Base-by-base conservation (phyloP, 208 protist species). In the Acanthamoeba royreba region DNA sequence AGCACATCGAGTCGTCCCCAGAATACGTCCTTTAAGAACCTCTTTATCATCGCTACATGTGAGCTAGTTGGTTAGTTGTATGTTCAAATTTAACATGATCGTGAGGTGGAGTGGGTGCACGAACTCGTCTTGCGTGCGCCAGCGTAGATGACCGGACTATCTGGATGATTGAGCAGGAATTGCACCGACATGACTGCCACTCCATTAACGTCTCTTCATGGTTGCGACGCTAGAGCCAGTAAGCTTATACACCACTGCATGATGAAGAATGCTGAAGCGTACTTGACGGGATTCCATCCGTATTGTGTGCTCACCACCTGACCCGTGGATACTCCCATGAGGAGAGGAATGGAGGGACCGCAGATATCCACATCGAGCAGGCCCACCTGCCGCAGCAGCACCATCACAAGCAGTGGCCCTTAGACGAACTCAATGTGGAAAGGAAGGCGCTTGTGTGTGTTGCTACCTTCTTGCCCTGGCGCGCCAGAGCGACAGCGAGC, bases 361-460 rank as follows among this genome's bases (percentile, higher is more conserved):
- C 99, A 99, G 72, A 99, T 99, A 96, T 99, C 99, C 13, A 99
- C 90, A 95, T 99, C 99, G 11, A 99, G 95, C 15, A 99, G 96
- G 25, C 98, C 99, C 11, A 99, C 99, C 81, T 97, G 97, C 15
- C 17, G 61, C 28, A 7, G 7, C 33, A 22, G 4, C 61, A 19
- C 42, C 28, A 69, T 22, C 58, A 0, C 13, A 69, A 69, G 58
- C n/a, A n/a, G n/a, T n/a, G n/a, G n/a, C n/a, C n/a, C n/a, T n/a
- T n/a, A n/a, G n/a, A n/a, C n/a, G n/a, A n/a, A n/a, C n/a, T n/a
- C n/a, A n/a, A n/a, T n/a, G n/a, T n/a, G n/a, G n/a, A n/a, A n/a
- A n/a, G n/a, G n/a, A n/a, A n/a, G n/a, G n/a, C n/a, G n/a, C n/a
- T n/a, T n/a, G n/a, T n/a, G n/a, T n/a, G n/a, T 58, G 49, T 58